Evolutionary conservation across 2,329 filamentous ascomycete species (phyloP), one percentile per base, ranked within the genome.

Genomic region (Alternaria sp.): DNA sequence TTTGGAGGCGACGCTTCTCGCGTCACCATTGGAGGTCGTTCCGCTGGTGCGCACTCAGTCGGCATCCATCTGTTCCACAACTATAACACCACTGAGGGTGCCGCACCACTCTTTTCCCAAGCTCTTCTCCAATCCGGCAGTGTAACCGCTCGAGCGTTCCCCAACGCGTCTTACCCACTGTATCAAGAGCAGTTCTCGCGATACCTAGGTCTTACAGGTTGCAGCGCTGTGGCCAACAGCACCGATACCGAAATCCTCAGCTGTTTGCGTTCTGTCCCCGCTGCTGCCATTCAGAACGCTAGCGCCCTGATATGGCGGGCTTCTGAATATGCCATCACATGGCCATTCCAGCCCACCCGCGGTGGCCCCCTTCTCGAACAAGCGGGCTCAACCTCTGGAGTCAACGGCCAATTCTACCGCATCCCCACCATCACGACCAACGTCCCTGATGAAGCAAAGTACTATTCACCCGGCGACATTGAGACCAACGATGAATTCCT

Each of bases 331-430:
- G 64, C 68, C n/a, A 69, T 80, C 20, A 81, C 80, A 0, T 83
- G 82, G 82, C 82, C 82, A 0, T 84, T 82, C 61, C 82, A 84
- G 38, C 82, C 82, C 1, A 77, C 78, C 0, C 75, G 78, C 1
- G 81, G 81, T 0, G 81, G 81, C 0, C 77, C 78, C 0, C 58
- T 83, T 0, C 77, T 83, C 3, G 81, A 84, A 57, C 81, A 81
- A 52, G 72, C 78, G 3, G 82, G 82, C 25, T 84, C 82, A 0
- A 54, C 48, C 1, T 67, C 72, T 3, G 69, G 70, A 4, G n/a
- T 54, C 11, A 67, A 74, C 36, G 52, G 55, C 14, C 67, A 69
- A 14, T 74, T 74, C 60, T 74, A 62, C 64, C 58, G 50, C n/a
- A 59, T 74, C 22, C 71, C 71, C 4, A 69, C 62, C 6, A 66